These are phyloP conservation scores for Cladophialophora chaetospira DNA, from an alignment of 2,329 filamentous ascomycete genomes.

Conservation along the genomic window DNA sequence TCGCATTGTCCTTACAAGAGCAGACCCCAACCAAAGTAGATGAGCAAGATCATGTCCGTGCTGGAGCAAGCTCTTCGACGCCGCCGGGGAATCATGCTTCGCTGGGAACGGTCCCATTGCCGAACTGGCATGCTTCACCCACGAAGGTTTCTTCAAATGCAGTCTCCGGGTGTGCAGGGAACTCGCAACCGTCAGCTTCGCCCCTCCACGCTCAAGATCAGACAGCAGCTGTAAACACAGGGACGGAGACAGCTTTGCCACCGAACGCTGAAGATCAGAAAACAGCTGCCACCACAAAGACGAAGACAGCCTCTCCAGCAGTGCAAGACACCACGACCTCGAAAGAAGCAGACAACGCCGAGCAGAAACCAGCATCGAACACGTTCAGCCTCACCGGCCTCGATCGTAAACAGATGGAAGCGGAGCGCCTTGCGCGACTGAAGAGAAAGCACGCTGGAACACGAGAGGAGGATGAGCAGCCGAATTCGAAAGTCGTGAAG, in stretches of 20 bases:
- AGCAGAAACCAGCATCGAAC: not conserved
- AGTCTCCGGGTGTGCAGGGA: too few species aligned
- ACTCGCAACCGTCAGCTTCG: too few species aligned
- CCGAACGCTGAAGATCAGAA: too few species aligned
- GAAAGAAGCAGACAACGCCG: not conserved
- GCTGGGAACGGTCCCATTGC: not conserved
- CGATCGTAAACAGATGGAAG: slow-evolving; percentile 81
- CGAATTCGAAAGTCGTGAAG: not conserved
- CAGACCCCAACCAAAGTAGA: slow-evolving; percentile 2
- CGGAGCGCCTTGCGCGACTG: slow-evolving; percentile 72
- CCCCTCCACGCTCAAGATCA: too few species aligned
- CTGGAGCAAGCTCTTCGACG: too few species aligned
- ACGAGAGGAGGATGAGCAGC: slow-evolving; percentile 6
- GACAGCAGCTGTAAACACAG: too few species aligned
- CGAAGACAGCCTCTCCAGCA: too few species aligned
- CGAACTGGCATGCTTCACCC: not conserved
- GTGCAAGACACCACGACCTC: not conserved
- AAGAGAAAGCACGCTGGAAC: slow-evolving; percentile 62
- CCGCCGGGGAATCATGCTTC: not conserved
- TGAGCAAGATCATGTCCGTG: not conserved
- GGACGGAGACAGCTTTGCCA: too few species aligned
- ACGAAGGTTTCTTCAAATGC: too few species aligned
- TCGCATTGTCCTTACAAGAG: slow-evolving; percentile 36
- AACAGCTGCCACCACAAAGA: too few species aligned
- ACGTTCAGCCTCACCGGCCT: slow-evolving; percentile 50